Conservation (phyloP, 768 basidiomycete genomes). For the Saitozyma podzolica region DNA sequence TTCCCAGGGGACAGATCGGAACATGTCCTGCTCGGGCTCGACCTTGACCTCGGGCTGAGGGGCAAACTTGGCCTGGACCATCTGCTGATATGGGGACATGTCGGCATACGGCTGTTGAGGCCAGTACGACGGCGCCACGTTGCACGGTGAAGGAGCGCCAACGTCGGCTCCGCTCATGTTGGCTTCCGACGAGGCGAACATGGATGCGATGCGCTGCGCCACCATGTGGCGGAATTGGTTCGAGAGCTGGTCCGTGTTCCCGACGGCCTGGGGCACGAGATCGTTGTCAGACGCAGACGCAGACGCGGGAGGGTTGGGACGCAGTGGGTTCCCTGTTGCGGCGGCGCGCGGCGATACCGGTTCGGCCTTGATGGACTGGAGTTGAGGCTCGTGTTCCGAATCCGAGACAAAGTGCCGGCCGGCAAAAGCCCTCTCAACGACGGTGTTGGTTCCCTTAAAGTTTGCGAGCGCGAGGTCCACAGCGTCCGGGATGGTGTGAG, state of each 20-base stretch:
- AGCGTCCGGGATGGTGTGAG: not conserved
- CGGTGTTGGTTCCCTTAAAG: not conserved
- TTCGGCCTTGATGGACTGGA: not conserved
- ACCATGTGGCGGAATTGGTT: not conserved
- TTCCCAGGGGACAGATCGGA: not conserved
- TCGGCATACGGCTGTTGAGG: not conserved
- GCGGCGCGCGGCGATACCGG: not conserved
- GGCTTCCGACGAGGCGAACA: not conserved
- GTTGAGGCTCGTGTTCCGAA: not conserved
- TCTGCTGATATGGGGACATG: not conserved
- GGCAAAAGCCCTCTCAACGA: not conserved
- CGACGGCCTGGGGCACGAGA: not conserved
- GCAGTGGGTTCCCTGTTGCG: not conserved
- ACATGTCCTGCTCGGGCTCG: not conserved
- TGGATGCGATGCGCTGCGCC: not conserved
- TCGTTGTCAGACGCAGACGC: not conserved
- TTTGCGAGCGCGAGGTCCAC: not conserved
- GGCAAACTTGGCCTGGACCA: not conserved
- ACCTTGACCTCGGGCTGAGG: conserved; percentile 1
- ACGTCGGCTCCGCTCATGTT: too few species aligned
- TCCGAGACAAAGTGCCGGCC: not conserved
- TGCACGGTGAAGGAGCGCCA: not conserved
- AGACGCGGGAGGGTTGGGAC: not conserved
- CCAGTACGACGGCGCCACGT: not conserved
- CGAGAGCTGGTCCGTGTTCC: not conserved